Evolutionary conservation across 2,329 filamentous ascomycete genomes (phyloP), one percentile per base, ranked within the genome.

Genomic region (Thelonectria olida): DNA sequence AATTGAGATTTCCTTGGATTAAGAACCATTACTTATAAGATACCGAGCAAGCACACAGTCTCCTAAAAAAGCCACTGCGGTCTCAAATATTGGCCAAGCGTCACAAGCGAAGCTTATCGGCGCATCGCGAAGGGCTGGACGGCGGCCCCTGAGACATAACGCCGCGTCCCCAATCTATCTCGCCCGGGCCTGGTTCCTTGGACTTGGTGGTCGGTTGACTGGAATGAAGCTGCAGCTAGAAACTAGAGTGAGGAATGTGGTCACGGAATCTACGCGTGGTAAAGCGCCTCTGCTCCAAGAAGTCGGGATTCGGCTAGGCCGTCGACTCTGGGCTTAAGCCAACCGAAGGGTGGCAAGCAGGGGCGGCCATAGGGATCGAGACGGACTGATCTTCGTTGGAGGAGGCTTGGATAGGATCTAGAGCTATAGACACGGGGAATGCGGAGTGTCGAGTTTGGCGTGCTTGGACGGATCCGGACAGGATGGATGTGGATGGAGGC

Each of bases 81-180:
- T 4, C 31, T 34, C 31, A 4, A 10, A 34, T 15, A 34, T 44
- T 45, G 31, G 5, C 20, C 34, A 38, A 23, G 53, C 34, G 34
- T 55, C 39, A 34, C 8, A 23, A 31, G 36, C 23, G 34, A 55
- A 49, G 53, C 3, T 23, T 49, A 20, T 28, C 8, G 12, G 20
- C 34, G 23, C 53, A 31, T 49, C 34, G 22, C 31, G 13, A 49
- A 49, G 19, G 22, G 44, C 53, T 39, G 28, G 44, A 55, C 38
- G n/a, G 23, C 10, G 36, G 23, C 15, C 41, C 27, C 20, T 19
- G 34, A 55, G 15, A 8, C 31, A 34, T 15, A n/a, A n/a, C n/a
- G n/a, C n/a, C n/a, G n/a, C 31, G 31, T 34, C 31, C 31, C 31
- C 15, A 15, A 15, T 4, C 31, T 13, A 34, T 10, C 28, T 34